A percentile compares a stretch with the other conserved stretches of the same genome.
Evolutionary conservation across 1,139 yeast genomes (phyloP).

Genomic region (Yamadazyma atmosphaerica): DNA sequence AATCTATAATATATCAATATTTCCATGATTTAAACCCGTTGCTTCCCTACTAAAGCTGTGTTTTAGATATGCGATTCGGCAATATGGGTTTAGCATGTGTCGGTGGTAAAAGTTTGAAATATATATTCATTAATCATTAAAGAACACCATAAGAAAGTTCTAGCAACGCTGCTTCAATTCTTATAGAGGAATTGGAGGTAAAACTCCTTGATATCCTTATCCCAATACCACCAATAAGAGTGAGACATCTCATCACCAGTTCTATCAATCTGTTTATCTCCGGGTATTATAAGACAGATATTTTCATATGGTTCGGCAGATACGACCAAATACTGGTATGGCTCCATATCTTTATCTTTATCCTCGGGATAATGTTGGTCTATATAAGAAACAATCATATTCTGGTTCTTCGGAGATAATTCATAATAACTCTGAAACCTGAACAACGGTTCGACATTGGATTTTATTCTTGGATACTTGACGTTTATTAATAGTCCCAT

Average conservation of each 20-base stretch:
- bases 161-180: background rate
- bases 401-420: conserved; percentile 48
- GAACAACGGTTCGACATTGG: conserved; percentile 53
- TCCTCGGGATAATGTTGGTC: conserved; percentile 15
- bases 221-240: conserved; percentile 70
- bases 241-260: conserved; percentile 35
- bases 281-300: conserved; percentile 68
- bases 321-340: conserved; percentile 65
- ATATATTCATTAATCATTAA: no score
- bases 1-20: no score
- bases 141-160: no score
- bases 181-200: conserved; percentile 67
- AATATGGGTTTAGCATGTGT: no score
- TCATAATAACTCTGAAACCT: conserved; percentile 77
- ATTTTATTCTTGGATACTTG: conserved; percentile 47
- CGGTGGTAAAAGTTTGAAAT: no score
- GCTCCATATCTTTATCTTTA: conserved; percentile 30
- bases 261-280: conserved; percentile 47
- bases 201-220: conserved; percentile 64
- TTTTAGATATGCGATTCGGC: no score
- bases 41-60: no score
- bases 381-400: conserved; percentile 24
- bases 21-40: no score
- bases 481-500: conserved; percentile 64
- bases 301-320: conserved; percentile 87